A percentile compares a stretch with the other conserved stretches of the same genome.
Conservation (phyloP, 768 basidiomycete species). For the Sistotremastrum suecicum region DNA sequence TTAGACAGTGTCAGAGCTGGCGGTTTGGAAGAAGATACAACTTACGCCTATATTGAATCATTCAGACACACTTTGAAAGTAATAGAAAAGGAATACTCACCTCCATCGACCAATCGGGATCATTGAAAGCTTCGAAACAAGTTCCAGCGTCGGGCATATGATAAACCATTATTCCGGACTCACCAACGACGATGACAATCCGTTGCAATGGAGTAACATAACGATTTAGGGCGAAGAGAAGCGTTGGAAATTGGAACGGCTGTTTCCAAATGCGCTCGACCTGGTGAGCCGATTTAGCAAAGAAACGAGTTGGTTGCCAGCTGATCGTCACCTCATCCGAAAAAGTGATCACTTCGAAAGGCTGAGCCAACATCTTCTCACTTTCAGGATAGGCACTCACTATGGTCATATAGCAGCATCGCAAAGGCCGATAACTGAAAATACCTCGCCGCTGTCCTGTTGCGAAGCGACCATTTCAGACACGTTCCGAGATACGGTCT, state of each 20-base stretch:
- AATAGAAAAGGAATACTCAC: not conserved
- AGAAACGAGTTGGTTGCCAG: not conserved
- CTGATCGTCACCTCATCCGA: not conserved
- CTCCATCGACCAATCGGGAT: slow-evolving; percentile 2
- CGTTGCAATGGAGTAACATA: slow-evolving; percentile 1
- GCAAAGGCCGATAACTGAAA: not conserved
- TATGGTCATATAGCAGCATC: slow-evolving; percentile 1
- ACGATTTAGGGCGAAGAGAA: slow-evolving; percentile 3
- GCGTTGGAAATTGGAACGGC: not conserved
- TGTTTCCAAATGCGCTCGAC: slow-evolving; percentile 3
- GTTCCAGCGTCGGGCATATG: too few species aligned
- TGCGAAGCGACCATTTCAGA: too few species aligned
- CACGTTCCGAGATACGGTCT: too few species aligned
- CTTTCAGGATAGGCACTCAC: not conserved
- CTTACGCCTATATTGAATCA: not conserved
- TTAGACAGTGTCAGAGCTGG: not conserved
- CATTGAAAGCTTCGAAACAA: not conserved
- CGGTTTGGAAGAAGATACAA: not conserved
- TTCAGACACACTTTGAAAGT: not conserved
- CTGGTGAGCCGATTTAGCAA: not conserved
- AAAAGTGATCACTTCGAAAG: not conserved
- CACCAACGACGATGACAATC: not conserved
- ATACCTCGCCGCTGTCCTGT: slow-evolving; percentile 1
- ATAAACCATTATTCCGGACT: too few species aligned
- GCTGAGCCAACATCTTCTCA: not conserved